Evolutionary conservation across 179 eudicot genomes (phyloP), one percentile per base, ranked within the genome.

Genomic region (Beta corolliflora): DNA sequence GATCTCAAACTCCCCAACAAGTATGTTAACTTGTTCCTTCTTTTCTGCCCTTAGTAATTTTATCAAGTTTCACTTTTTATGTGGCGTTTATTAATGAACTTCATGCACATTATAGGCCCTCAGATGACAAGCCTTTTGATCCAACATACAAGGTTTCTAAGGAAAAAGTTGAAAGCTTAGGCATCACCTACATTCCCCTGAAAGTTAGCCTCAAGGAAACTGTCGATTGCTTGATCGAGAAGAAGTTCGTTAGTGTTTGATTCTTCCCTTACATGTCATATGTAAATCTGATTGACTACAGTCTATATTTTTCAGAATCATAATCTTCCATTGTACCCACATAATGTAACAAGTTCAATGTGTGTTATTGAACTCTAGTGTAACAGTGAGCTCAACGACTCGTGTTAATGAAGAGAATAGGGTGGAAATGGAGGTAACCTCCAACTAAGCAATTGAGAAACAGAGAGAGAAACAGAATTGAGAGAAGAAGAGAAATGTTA

Each of bases 201-300:
- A 70, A 77, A 75, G 81, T 56, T n/a, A 77, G 82, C 69, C 77
- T 89, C 45, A 85, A 83, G 84, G 92, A 89, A 13, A 88, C 92
- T 46, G 83, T 89, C 46, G 84, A 89, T 21, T 82, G 86, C 85
- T 83, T 89, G 78, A 85, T 85, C 83, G 88, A 83, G 85, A 89
- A 84, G 88, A 75, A 85, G 53, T 75, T 88, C 36, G 25, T 85
- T 36, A 67, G 50, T 50, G 52, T 82, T 75, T 81, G 45, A 65
- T 54, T 66, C 55, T 65, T 15, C 45, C 8, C 7, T 25, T 63
- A 18, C 5, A 19, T 15, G 52, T 61, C 23, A 1, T 63, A 48
- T 23, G 72, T 46, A 46, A 76, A 65, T 77, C 44, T 31, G 16
- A 67, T 29, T 16, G 25, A 63, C 1, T 71, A 31, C 5, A 29